Evolutionary conservation across 2,329 filamentous ascomycete species (phyloP).

Genomic region (Ceratocystis alfenasii): DNA sequence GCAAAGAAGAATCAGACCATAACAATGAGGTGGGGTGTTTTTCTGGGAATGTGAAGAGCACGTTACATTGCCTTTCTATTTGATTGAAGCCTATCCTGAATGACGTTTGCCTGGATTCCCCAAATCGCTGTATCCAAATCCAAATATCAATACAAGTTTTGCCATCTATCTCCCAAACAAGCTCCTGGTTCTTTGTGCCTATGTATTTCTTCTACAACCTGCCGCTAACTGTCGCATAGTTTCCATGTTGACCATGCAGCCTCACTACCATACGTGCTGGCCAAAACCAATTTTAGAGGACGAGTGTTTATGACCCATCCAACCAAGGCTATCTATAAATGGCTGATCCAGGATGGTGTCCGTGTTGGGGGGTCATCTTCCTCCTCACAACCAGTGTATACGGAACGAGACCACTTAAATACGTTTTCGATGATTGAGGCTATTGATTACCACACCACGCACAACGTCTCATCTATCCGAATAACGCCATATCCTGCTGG

Average conservation of each 20-base stretch:
- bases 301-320: slow-evolving; percentile 99
- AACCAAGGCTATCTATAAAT: slow-evolving; percentile 99
- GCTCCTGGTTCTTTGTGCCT: slow-evolving; percentile 12
- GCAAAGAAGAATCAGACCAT: slow-evolving; percentile 1
- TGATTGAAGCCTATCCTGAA: slow-evolving; percentile 15
- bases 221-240: slow-evolving; percentile 39
- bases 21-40: slow-evolving; percentile 10
- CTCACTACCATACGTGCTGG: slow-evolving; percentile 90
- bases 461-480: slow-evolving; percentile 89
- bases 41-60: slow-evolving; percentile 6
- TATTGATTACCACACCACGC: slow-evolving; percentile 95
- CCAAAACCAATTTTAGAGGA: slow-evolving; percentile 95
- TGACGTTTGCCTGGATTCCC: slow-evolving; percentile 4
- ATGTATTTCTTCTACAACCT: slow-evolving; percentile 11
- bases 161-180: slow-evolving; percentile 4
- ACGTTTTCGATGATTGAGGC: slow-evolving; percentile 92
- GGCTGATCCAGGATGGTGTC: slow-evolving; percentile 95
- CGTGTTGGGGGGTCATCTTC: slow-evolving; percentile 66
- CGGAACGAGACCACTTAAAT: slow-evolving; percentile 85
- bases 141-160: slow-evolving; percentile 20
- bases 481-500: slow-evolving; percentile 96
- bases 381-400: slow-evolving; percentile 70
- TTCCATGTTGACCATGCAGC: slow-evolving; percentile 98
- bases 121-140: slow-evolving; percentile 4
- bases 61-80: slow-evolving; percentile 5